Evolutionary conservation across 2,329 filamentous ascomycete species (phyloP).

Genomic region (Boeremia exigua): DNA sequence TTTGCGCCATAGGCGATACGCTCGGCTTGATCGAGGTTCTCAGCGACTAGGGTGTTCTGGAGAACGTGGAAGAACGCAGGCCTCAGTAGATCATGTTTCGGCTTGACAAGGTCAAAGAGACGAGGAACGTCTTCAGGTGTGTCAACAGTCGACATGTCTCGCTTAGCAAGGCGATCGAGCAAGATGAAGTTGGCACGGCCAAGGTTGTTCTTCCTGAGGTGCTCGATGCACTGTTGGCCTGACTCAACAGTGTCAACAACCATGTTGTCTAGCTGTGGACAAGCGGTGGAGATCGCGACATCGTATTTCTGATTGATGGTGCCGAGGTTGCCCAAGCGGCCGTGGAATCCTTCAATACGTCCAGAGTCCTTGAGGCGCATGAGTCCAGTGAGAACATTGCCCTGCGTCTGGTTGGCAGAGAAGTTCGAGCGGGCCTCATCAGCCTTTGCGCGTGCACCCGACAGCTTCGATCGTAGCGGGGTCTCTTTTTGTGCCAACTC

Average conservation of each 20-base stretch:
- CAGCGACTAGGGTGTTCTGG: conserved; percentile 92
- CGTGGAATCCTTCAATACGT: conserved; percentile 96
- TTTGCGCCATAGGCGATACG: conserved; percentile 93
- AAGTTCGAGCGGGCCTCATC: conserved; percentile 93
- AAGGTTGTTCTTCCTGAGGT: conserved; percentile 95
- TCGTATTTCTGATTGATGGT: conserved; percentile 94
- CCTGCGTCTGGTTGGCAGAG: conserved; percentile 87
- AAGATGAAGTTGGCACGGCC: conserved; percentile 97
- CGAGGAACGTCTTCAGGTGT: conserved; percentile 93
- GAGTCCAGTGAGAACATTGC: conserved; percentile 87
- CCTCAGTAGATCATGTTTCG: conserved; percentile 84
- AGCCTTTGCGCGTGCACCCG: conserved; percentile 88
- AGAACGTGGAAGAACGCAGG: conserved; percentile 96
- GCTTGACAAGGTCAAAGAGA: conserved; percentile 88
- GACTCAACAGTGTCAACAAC: conserved; percentile 96
- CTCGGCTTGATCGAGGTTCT: conserved; percentile 93
- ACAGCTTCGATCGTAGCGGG: conserved; percentile 81
- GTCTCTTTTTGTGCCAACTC: conserved; percentile 79
- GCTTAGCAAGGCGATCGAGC: conserved; percentile 80
- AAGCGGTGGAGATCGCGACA: conserved; percentile 97
- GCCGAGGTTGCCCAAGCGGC: conserved; percentile 90
- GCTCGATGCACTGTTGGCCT: conserved; percentile 97
- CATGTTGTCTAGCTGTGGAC: conserved; percentile 89
- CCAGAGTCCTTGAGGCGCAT: conserved; percentile 97
- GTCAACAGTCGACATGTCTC: conserved; percentile 78